Evolutionary conservation across 768 basidiomycete genomes (phyloP), one percentile per base, ranked within the genome.

Genomic region (Xanthoconium purpureum): DNA sequence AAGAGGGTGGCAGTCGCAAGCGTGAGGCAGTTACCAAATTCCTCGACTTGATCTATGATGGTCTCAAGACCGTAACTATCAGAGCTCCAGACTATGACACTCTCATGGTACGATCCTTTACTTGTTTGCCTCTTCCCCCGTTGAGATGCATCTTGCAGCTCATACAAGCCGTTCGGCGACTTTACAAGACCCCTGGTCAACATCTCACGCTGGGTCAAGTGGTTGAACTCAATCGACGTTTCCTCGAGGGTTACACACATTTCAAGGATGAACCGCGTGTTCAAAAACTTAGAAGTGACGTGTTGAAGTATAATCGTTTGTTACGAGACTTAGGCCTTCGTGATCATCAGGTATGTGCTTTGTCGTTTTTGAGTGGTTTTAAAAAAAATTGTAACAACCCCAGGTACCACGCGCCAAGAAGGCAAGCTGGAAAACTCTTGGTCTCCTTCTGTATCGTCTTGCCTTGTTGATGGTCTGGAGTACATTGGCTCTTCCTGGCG

Each of bases 11-110:
- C 6, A 68, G 77, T 15, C 80, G 87, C 65, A 99, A 98, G 74
- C 78, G 94, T 56, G 90, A 95, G 64, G 96, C 97, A 1, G 92
- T 94, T 47, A 80, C 85, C 17, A 89, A 89, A 66, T 84, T 98
- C 61, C 77, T 99, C 60, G 89, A 98, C 62, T 75, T 97, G 54
- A 87, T 97, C 50, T 97, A 96, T 64, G 91, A 98, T 64, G 89
- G 83, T 24, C 75, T 99, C 63, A 95, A 98, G 76, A 95, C 94
- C 0, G 97, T 99, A 39, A 99, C 97, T 0, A 83, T 98, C 52
- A 80, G 95, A 55, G 93, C 94, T 17, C 94, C 96, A 3, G 97
- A 99, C 70, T 98, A 92, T 70, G 97, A 99, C 63, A 98, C 96
- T 2, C 79, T 99, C 48, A 97, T 98, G 94, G 97, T 91, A 62